These are phyloP conservation scores for Oxalis stricta DNA, from an alignment of 441 rosid species.

Conservation along the genomic window DNA sequence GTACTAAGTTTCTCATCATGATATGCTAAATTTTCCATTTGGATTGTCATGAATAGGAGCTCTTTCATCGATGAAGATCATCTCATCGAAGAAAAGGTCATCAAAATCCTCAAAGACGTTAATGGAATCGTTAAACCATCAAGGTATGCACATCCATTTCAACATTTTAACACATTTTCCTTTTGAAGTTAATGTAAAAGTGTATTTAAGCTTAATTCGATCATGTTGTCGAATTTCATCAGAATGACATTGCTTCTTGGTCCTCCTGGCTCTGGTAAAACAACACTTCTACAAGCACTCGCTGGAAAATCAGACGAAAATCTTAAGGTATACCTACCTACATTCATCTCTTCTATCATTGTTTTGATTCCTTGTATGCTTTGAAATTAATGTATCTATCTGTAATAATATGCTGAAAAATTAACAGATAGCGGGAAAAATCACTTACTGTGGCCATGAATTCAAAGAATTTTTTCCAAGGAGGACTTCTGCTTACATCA, in stretches of 20 bases:
- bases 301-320: slow-evolving; percentile 27
- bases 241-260: slow-evolving; percentile 65
- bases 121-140: slow-evolving; percentile 48
- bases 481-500: slow-evolving; percentile 83
- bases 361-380: not conserved
- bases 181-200: no score
- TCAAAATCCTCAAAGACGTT: slow-evolving; percentile 34
- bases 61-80: slow-evolving; percentile 25
- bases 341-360: slow-evolving; percentile 1
- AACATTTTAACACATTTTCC: no score
- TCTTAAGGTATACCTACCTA: slow-evolving; percentile 21
- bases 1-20: no score
- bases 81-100: slow-evolving; percentile 41
- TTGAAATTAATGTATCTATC: not conserved
- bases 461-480: slow-evolving; percentile 73
- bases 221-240: not conserved
- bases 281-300: slow-evolving; percentile 45
- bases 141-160: no score
- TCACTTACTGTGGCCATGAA: slow-evolving; percentile 82
- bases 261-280: slow-evolving; percentile 63
- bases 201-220: no score
- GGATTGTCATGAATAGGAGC: slow-evolving; percentile 10
- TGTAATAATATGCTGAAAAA: not conserved
- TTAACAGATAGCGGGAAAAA: slow-evolving; percentile 45
- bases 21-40: not conserved